Base-by-base conservation (phyloP, 2,329 filamentous ascomycete species). In the Penicillium hordei region DNA sequence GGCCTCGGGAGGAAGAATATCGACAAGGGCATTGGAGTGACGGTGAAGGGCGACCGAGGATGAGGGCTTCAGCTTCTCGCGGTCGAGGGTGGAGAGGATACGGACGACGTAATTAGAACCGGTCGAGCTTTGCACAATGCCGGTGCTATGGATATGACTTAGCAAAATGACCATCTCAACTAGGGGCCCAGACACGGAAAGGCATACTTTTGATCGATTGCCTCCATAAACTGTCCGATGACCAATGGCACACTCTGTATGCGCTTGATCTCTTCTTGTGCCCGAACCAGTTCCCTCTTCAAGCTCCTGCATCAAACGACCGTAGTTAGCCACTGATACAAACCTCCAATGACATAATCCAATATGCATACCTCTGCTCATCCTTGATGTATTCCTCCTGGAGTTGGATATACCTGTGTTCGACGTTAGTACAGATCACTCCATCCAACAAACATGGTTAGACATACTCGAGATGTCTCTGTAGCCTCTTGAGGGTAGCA, bases 361-460 rank as follows among this genome's bases (percentile, higher is more conserved):
- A 13, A 9, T 29, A 39, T 39, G 60, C 74, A 55, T 78, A 90
- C 89, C 91, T 88, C 81, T 99, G 94, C 83, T 99, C 94, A 86
- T 99, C 94, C 82, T 99, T 99, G 86, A 99, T 99, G 79, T 99
- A 99, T 76, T 99, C 94, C 79, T 99, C 94, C 80, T 99, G 94
- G 69, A 99, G 84, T 78, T 97, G 91, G 75, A 97, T 96, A 77
- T 96, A 91, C 76, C 89, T 91, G 68, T 62, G 59, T 39, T 43
- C 54, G 51, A 59, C 44, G 61, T 70, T 58, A 71, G 62, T 62
- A 51, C 34, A 45, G 36, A 43, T 36, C 42, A 49, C 25, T n/a
- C 60, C 48, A 52, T 57, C 27, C 12, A 33, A 43, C 21, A 29
- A 15, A 43, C 31, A 33, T 17, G 49, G 34, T 38, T 8, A 25